Conservation (phyloP, 371 early-diverging fungal species). For the Zopfochytrium polystomum region DNA sequence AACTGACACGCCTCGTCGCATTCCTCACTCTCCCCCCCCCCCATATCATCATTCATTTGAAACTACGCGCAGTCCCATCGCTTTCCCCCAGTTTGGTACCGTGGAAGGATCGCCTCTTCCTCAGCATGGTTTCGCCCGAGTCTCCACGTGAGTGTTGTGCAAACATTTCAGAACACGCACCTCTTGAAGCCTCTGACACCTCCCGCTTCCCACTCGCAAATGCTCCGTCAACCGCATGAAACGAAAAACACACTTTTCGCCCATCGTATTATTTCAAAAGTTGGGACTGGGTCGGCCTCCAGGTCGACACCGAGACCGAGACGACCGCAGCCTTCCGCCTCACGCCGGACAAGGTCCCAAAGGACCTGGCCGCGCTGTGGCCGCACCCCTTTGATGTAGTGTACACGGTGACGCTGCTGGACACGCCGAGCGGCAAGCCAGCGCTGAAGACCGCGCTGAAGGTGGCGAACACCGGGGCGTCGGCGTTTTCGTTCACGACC, state of each 20-base stretch:
- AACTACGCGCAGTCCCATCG: conserved; percentile 61
- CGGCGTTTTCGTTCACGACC: conserved; percentile 75
- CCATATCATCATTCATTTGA: no score
- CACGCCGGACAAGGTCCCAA: conserved; percentile 25
- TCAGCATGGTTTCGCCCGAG: conserved; percentile 77
- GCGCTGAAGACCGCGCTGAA: conserved; percentile 65
- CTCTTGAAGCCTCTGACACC: no score
- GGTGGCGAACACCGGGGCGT: conserved; percentile 68
- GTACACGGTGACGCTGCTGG: conserved; percentile 76
- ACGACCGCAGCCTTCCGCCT: conserved; percentile 61
- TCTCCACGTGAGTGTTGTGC: conserved; percentile 20
- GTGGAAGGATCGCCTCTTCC: conserved; percentile 60
- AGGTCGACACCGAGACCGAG: conserved; percentile 52
- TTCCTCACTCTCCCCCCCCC: no score
- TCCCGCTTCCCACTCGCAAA: no score
- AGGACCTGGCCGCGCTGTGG: conserved; percentile 54
- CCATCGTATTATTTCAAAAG: conserved; percentile 7
- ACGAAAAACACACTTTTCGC: no score
- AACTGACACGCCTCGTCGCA: no score
- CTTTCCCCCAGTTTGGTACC: conserved; percentile 81
- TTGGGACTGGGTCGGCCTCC: conserved; percentile 34
- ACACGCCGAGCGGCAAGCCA: no score
- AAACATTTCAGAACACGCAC: no score
- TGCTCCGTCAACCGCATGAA: no score
- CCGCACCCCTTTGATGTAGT: conserved; percentile 65